Conservation (phyloP, 2,329 filamentous ascomycete species). For the Triangularia verruculosa region DNA sequence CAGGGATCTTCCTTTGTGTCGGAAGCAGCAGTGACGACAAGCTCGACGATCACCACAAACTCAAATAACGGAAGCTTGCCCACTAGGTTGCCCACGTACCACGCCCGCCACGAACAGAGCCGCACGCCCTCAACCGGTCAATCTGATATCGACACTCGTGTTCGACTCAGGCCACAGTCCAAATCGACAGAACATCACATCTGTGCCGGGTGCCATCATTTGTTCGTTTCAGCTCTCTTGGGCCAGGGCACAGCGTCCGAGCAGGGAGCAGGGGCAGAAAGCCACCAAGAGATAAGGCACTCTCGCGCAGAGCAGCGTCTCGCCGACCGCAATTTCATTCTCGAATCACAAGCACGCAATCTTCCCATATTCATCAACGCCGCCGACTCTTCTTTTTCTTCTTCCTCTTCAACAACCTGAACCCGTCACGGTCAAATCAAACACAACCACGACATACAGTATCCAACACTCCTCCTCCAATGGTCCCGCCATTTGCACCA, state of each 20-base stretch:
- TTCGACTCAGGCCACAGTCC: no score
- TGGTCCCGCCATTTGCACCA: slow-evolving; percentile 20
- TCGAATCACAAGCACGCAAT: slow-evolving; percentile 18
- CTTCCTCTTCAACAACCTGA: background rate
- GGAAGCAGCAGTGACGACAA: slow-evolving; percentile 8
- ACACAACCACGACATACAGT: background rate
- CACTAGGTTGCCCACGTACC: background rate
- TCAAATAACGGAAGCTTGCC: slow-evolving; percentile 1
- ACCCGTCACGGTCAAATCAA: background rate
- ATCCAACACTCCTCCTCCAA: slow-evolving; percentile 22
- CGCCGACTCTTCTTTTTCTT: background rate
- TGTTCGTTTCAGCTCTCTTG: background rate
- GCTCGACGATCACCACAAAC: slow-evolving; percentile 3
- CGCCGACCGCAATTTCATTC: slow-evolving; percentile 13
- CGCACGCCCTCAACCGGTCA: background rate
- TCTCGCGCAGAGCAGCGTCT: slow-evolving; percentile 8
- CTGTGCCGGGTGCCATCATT: no score
- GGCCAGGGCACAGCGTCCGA: background rate
- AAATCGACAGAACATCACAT: no score
- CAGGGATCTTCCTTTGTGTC: slow-evolving; percentile 5
- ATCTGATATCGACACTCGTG: background rate
- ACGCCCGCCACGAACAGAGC: background rate
- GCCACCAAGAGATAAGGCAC: slow-evolving; percentile 12
- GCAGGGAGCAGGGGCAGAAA: slow-evolving; percentile 5
- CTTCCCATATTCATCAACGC: background rate